Conservation (phyloP, 495 filamentous ascomycete species). For the Aspergillus indologenus region DNA sequence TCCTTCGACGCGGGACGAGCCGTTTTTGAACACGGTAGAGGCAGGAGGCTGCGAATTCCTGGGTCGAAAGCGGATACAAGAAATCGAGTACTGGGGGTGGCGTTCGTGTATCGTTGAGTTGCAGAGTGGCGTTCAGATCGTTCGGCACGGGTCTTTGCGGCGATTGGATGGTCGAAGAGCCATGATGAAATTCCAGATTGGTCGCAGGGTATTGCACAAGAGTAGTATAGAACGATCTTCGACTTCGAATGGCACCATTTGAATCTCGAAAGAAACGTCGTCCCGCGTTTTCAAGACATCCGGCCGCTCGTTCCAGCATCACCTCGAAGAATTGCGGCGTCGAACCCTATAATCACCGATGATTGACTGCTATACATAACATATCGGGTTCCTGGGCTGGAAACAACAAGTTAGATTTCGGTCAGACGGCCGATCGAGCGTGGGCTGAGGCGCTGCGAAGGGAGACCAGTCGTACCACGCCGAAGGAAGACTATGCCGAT, state of each 20-base stretch:
- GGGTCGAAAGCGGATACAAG: conserved; percentile 35
- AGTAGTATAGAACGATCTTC: conserved; percentile 57
- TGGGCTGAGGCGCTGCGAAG: conserved; percentile 5
- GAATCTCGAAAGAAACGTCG: conserved; percentile 61
- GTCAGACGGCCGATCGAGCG: conserved; percentile 15
- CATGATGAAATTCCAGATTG: conserved; percentile 51
- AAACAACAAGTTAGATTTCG: background rate
- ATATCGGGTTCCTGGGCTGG: conserved; percentile 23
- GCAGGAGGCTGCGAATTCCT: conserved; percentile 22
- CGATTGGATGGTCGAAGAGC: conserved; percentile 27
- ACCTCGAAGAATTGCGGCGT: conserved; percentile 49
- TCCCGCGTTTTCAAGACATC: conserved; percentile 74
- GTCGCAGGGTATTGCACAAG: conserved; percentile 66
- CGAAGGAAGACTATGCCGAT: conserved; percentile 10
- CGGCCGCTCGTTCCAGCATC: conserved; percentile 83
- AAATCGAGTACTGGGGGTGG: conserved; percentile 44
- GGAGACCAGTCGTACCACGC: conserved; percentile 24
- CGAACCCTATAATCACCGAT: conserved; percentile 31
- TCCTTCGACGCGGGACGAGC: conserved; percentile 31
- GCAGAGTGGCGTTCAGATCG: conserved; percentile 12
- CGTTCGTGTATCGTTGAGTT: conserved; percentile 19
- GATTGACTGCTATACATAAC: conserved; percentile 21
- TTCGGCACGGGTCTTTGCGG: conserved; percentile 21
- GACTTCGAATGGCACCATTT: conserved; percentile 51
- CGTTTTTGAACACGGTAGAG: conserved; percentile 25